These are phyloP conservation scores for Sporothrix euskadiensis DNA, from an alignment of 2,329 filamentous ascomycete genomes.

Conservation along the genomic window DNA sequence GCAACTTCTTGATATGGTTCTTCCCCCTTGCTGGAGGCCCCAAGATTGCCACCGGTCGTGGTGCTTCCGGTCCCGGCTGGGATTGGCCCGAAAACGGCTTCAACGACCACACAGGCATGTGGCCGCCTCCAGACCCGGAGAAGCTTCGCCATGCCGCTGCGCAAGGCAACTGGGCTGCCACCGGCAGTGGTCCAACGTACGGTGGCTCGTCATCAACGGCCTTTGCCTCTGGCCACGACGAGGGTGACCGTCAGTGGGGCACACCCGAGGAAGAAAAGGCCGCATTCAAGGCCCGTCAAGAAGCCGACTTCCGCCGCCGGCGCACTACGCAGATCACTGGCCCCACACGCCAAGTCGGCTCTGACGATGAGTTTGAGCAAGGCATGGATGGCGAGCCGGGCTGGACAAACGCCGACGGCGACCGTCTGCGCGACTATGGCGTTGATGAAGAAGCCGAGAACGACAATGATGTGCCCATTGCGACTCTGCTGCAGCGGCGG, in stretches of 20 bases:
- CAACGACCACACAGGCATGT: conserved; percentile 62
- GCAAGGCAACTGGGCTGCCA: conserved; percentile 27
- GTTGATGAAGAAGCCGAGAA: conserved; percentile 73
- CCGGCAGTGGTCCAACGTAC: background rate
- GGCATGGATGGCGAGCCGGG: conserved; percentile 53
- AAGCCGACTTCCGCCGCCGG: conserved; percentile 47
- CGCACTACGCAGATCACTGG: conserved; percentile 23
- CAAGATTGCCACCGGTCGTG: conserved; percentile 39
- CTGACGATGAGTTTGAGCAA: conserved; percentile 35
- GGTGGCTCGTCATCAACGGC: background rate
- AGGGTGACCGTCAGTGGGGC: conserved; percentile 35
- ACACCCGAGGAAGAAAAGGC: conserved; percentile 49
- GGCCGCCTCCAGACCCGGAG: conserved; percentile 65
- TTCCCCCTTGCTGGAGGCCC: conserved; percentile 63
- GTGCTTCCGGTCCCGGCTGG: conserved; percentile 52
- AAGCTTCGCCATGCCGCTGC: conserved; percentile 50
- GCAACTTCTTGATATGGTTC: conserved; percentile 67
- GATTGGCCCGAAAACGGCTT: conserved; percentile 74
- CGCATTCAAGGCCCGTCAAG: conserved; percentile 54
- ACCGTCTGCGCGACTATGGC: conserved; percentile 72
- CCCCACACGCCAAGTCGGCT: conserved; percentile 28
- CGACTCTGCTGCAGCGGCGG: conserved; percentile 63
- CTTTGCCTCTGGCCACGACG: conserved; percentile 11
- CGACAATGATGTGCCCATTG: conserved; percentile 62
- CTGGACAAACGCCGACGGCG: conserved; percentile 76